Base-by-base conservation (phyloP, 768 basidiomycete genomes). In the Gloeostereum incarnatum region DNA sequence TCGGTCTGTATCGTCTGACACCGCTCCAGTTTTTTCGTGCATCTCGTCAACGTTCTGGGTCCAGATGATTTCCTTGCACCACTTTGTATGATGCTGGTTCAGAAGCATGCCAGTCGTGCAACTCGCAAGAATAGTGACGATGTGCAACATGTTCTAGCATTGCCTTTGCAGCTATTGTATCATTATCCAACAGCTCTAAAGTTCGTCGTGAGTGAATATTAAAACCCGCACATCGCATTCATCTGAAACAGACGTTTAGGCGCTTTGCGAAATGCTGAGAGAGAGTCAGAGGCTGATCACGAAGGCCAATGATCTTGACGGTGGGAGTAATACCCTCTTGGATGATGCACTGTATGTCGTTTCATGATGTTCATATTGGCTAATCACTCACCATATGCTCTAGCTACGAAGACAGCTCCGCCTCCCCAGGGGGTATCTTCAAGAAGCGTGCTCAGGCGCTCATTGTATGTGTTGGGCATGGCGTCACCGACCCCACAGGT, bases 21-120 rank as follows among this genome's bases (percentile, higher is more conserved):
- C 13, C 16, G 23, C 1, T 8, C 16, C 43, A 93, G 90, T 39
- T 94, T 99, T 61, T 97, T 92, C 59, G 67, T 78, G 2, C 90
- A 93, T 52, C 71, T 99, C 10, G 73, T 86, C 16, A 78, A 88
- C 39, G 80, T 84, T 2, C 70, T 98, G 16, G 92, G 89, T 2
- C 63, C 81, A 5, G 61, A 69, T 6, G 79, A 89, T 20, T 99
- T 93, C 65, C 61, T 94, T 31, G 69, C 86, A 0, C 82, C 91
- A 0, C 57, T 96, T 10, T 77, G 71, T 39, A 84, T 96, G 77
- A 73, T 97, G 0, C 66, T 98, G 17, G 67, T 91, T 1, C 88
- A 93, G 49, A 88, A 83, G 48, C 65, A 71, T 3, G 71, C 78
- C 6, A 85, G 77, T 46, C 75, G 80, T 13, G 69, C 81, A 24